Evolutionary conservation across 192 early-diverging fungal species (phyloP).

Genomic region (Paraglomus brasilianum): DNA sequence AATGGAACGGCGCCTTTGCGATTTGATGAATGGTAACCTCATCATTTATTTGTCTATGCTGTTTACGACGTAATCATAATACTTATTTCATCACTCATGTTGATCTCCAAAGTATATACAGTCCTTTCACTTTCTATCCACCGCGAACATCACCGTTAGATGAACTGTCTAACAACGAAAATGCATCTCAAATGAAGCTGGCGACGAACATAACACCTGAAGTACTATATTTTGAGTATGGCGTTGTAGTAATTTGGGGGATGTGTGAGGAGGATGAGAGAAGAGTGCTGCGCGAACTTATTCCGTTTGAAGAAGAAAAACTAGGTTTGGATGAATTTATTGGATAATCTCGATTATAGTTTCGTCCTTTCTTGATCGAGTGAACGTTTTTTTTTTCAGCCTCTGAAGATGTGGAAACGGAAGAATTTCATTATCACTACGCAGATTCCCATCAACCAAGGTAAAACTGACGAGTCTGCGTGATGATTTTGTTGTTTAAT

Average conservation of each 20-base stretch:
- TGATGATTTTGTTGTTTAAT: background rate
- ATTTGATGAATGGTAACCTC: conserved; percentile 74
- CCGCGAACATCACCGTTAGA: conserved; percentile 44
- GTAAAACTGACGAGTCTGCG: conserved; percentile 30
- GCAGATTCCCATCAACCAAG: conserved; percentile 62
- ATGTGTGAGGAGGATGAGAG: conserved; percentile 83
- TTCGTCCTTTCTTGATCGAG: background rate
- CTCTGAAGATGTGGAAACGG: conserved; percentile 69
- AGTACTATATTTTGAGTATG: conserved; percentile 90
- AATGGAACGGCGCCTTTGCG: conserved; percentile 71
- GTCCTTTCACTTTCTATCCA: conserved; percentile 49
- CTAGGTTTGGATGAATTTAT: conserved; percentile 45
- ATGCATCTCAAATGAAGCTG: conserved; percentile 24
- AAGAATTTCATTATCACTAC: conserved; percentile 80
- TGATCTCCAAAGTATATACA: conserved; percentile 46
- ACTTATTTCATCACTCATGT: background rate
- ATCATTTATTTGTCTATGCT: background rate
- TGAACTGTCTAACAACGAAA: conserved; percentile 39
- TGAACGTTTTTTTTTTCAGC: conserved; percentile 37
- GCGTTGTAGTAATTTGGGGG: conserved; percentile 96
- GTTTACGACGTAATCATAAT: conserved; percentile 10
- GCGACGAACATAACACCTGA: conserved; percentile 48
- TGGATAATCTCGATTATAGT: conserved; percentile 25
- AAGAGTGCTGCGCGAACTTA: conserved; percentile 68
- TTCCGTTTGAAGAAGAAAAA: conserved; percentile 74